Evolutionary conservation across 345 rosid genomes (phyloP).

Genomic region (Citrus sinensis): DNA sequence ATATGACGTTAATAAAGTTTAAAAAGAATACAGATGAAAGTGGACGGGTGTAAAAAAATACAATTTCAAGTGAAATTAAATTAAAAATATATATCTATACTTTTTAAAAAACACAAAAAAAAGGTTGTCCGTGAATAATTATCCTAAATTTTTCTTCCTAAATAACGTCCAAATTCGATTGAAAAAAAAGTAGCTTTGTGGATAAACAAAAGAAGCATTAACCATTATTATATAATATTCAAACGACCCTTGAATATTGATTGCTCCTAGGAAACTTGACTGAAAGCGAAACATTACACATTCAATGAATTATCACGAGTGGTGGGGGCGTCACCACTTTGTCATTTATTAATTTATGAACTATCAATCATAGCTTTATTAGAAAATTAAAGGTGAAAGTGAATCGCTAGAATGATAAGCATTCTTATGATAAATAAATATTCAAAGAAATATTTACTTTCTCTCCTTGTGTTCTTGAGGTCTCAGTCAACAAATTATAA

Average conservation of each 20-base stretch:
- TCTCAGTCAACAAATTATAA: no score
- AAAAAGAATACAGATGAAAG: no score
- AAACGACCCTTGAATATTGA: neutral
- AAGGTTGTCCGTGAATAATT: no score
- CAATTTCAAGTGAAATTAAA: accelerated
- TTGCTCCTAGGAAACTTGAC: neutral
- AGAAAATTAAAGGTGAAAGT: neutral
- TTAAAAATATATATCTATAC: no score
- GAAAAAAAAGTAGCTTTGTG: neutral
- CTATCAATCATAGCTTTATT: neutral
- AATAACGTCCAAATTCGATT: no score
- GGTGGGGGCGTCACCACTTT: neutral
- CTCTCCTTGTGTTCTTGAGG: no score
- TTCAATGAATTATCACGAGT: neutral
- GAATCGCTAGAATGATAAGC: neutral
- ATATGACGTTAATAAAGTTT: no score
- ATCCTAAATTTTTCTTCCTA: no score
- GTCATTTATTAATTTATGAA: neutral
- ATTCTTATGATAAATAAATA: neutral
- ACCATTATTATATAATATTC: neutral
- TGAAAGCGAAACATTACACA: neutral
- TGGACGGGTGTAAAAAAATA: no score
- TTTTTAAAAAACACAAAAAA: no score
- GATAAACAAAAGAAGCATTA: neutral
- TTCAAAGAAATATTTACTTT: neutral